Evolutionary conservation across 768 basidiomycete species (phyloP), one percentile per base, ranked within the genome.

Genomic region (Coprinopsis cinerea): DNA sequence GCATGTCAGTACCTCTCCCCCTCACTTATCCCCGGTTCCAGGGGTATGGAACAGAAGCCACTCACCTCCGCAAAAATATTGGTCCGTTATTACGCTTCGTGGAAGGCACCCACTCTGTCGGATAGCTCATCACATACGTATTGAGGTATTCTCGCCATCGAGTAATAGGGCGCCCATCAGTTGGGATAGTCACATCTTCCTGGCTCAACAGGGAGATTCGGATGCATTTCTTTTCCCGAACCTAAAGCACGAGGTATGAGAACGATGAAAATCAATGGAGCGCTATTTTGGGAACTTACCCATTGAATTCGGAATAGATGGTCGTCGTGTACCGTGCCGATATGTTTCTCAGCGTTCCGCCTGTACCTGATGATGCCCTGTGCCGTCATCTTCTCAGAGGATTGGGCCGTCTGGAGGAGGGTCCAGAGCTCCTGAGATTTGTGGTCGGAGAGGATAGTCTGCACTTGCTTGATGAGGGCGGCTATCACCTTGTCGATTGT

Each of bases 401-500:
- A 67, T 53, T 88, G 82, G 44, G 80, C 79, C 48, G 74, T 74
- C 60, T 86, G 82, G 35, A 95, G 70, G 45, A 93, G 67, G 24
- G 77, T 73, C 81, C 88, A 85, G 26, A 96, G 68, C 59, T 95
- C 93, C 62, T 89, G 90, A 50, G 87, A 89, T 63, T 86, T 89
- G 69, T 78, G 74, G 63, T 98, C 95, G 26, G 80, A 79, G 42
- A 90, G 65, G 44, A 95, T 82, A 2, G 84, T 88, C 63, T 96
- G 93, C 20, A 91, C 92, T 76, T 96, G 92, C 71, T 97, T 97
- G 64, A 97, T 79, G 45, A 97, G 78, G 18, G 85, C 84, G 11
- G 81, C 83, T 49, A 98, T 83, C 40, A 96, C 69, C 67, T 94
- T 92, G 74, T 99, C 96, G 59, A 99, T 64, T 1, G 96, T 97